Conservation (phyloP, 2,329 filamentous ascomycete species). For the Fusarium sambucinum region DNA sequence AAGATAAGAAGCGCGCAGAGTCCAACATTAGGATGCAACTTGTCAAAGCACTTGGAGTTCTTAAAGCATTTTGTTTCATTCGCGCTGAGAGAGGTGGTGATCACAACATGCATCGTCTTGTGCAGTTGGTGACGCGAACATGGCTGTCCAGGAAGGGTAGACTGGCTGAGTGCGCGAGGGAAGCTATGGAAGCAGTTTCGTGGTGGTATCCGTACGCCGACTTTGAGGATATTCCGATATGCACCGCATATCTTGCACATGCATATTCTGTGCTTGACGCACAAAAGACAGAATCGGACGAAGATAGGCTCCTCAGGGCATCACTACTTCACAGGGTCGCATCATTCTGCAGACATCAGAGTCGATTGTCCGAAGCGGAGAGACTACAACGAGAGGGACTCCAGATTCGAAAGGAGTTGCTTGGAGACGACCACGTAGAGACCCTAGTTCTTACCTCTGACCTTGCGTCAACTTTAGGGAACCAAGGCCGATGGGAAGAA, state of each 20-base stretch:
- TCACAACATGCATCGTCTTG: conserved; percentile 52
- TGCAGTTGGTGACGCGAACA: conserved; percentile 51
- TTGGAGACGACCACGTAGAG: conserved; percentile 8
- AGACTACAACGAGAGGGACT: not conserved
- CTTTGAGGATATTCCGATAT: conserved; percentile 30
- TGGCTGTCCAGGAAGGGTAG: conserved; percentile 43
- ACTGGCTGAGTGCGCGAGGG: conserved; percentile 18
- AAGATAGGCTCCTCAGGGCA: conserved; percentile 23
- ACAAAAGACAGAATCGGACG: conserved; percentile 13
- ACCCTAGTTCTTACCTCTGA: not conserved
- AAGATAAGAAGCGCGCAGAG: rapidly evolving
- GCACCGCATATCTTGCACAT: conserved; percentile 46
- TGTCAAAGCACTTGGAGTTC: conserved; percentile 7
- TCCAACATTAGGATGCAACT: not conserved
- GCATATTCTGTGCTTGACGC: conserved; percentile 35
- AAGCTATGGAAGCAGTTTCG: conserved; percentile 42
- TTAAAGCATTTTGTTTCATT: conserved; percentile 51
- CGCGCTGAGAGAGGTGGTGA: conserved; percentile 19
- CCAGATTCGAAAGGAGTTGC: not conserved
- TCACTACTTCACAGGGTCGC: conserved; percentile 25
- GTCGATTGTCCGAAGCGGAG: not conserved
- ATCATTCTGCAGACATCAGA: not conserved
- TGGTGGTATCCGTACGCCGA: conserved; percentile 37
- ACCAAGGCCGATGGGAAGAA: conserved; percentile 13
- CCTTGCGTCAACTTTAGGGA: not conserved